Evolutionary conservation across 306 rosid genomes (phyloP).

Genomic region (Senna siamea): DNA sequence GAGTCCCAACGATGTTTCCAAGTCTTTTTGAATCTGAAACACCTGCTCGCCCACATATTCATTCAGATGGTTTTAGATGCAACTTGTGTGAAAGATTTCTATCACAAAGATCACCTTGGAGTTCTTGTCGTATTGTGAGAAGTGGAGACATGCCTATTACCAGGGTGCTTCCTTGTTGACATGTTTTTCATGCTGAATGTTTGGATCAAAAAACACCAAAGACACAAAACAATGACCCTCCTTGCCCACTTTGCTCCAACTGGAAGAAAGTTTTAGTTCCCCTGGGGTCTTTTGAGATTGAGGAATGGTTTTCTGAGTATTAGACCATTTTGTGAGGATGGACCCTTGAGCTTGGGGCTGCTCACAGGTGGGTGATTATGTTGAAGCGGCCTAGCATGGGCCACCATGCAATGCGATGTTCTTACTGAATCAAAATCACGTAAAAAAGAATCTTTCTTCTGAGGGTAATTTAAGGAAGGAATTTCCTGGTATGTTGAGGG

Average conservation of each 20-base stretch:
- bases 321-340: slow-evolving; percentile 64
- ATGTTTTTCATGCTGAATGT: slow-evolving; percentile 89
- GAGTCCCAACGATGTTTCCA: slow-evolving; percentile 63
- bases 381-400: slow-evolving; percentile 75
- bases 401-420: slow-evolving; percentile 67
- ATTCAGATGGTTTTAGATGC: slow-evolving; percentile 65
- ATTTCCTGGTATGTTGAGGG: slow-evolving; percentile 71
- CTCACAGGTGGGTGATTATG: slow-evolving; percentile 70
- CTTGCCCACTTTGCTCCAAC: slow-evolving; percentile 74
- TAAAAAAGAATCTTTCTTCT: slow-evolving; percentile 66
- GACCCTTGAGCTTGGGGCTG: slow-evolving; percentile 75
- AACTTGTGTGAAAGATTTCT: slow-evolving; percentile 77
- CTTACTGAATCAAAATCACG: slow-evolving; percentile 65
- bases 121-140: slow-evolving; percentile 80
- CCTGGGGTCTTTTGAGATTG: slow-evolving; percentile 44
- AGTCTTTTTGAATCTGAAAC: slow-evolving; percentile 72
- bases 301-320: slow-evolving; percentile 57
- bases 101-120: slow-evolving; percentile 87
- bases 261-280: slow-evolving; percentile 58
- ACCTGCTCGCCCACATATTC: slow-evolving; percentile 33
- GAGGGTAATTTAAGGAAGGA: slow-evolving; percentile 68
- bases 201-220: slow-evolving; percentile 79
- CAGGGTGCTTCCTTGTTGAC: slow-evolving; percentile 81
- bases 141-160: slow-evolving; percentile 88
- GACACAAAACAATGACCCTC: slow-evolving; percentile 71